These are phyloP conservation scores for Globisporangium viniferum DNA, from an alignment of 352 stramenopile genomes.

Conservation along the genomic window DNA sequence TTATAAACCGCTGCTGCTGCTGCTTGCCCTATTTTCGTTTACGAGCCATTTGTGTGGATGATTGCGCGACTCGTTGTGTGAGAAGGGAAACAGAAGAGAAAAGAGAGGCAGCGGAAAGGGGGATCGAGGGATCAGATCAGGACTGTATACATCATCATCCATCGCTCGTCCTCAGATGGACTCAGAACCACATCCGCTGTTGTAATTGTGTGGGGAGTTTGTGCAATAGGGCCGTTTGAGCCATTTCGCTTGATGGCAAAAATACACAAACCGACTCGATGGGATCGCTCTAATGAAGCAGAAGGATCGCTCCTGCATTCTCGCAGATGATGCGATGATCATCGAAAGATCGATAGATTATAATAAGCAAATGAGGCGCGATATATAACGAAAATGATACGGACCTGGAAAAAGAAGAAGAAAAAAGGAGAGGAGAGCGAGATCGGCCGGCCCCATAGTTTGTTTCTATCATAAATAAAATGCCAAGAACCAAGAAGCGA, in stretches of 20 bases:
- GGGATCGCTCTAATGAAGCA: neutral
- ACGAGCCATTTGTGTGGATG: slow-evolving; percentile 6
- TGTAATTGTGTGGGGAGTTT: neutral
- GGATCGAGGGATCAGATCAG: neutral
- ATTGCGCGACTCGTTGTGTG: slow-evolving; percentile 1
- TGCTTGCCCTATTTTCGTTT: slow-evolving; percentile 12
- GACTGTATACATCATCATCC: neutral
- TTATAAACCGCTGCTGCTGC: neutral
- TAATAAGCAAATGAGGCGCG: too few species aligned
- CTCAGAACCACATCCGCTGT: neutral
- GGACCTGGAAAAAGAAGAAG: neutral
- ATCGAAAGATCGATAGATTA: too few species aligned
- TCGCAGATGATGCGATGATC: neutral
- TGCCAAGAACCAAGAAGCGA: neutral
- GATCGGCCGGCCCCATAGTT: neutral
- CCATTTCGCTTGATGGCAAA: neutral
- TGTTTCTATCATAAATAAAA: neutral
- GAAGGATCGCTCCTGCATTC: neutral
- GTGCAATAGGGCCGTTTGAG: neutral
- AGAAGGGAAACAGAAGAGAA: neutral
- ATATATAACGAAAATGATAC: neutral
- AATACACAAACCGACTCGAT: neutral
- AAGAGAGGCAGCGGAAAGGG: neutral
- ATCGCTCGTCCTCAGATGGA: neutral
- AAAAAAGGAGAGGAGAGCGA: neutral